phyloP scores from a whole-genome alignment of 805 yeast species.

The Yarrowia sp. region DNA sequence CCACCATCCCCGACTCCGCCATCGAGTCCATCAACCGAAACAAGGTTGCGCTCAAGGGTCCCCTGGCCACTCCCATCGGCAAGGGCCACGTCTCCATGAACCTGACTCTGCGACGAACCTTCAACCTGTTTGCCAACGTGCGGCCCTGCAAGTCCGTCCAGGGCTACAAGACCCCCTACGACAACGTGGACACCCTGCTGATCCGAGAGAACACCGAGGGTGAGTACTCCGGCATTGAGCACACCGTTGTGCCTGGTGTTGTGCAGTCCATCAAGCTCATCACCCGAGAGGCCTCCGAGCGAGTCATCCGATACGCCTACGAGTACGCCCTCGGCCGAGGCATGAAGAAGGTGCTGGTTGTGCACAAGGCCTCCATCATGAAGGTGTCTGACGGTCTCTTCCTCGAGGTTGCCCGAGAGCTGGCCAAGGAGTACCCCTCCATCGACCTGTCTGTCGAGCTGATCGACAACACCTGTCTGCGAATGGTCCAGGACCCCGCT shows the following conservation, averaged over 20 bases:
- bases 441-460: conserved; percentile 79
- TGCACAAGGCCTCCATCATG: conserved; percentile 98
- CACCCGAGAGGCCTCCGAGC: conserved; percentile 93
- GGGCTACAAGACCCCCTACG: conserved; percentile 90
- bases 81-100: conserved; percentile 98
- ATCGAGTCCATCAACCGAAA: conserved; percentile 89
- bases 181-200: conserved; percentile 86
- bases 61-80: conserved; percentile 97
- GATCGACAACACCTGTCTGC: conserved; percentile 92
- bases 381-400: conserved; percentile 97
- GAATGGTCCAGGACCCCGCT: conserved; percentile 83
- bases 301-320: conserved; percentile 94
- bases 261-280: conserved; percentile 97
- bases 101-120: conserved; percentile 95
- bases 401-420: conserved; percentile 84
- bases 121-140: conserved; percentile 92
- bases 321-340: conserved; percentile 89
- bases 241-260: conserved; percentile 96
- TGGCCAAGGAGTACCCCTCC: conserved; percentile 90
- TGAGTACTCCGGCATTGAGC: conserved; percentile 98
- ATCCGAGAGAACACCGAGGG: conserved; percentile 99
- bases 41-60: conserved; percentile 96
- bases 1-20: conserved; percentile 89
- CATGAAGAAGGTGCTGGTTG: conserved; percentile 87
- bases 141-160: conserved; percentile 93